Conservation (phyloP, 495 filamentous ascomycete genomes). For the Bombardia bombarda region DNA sequence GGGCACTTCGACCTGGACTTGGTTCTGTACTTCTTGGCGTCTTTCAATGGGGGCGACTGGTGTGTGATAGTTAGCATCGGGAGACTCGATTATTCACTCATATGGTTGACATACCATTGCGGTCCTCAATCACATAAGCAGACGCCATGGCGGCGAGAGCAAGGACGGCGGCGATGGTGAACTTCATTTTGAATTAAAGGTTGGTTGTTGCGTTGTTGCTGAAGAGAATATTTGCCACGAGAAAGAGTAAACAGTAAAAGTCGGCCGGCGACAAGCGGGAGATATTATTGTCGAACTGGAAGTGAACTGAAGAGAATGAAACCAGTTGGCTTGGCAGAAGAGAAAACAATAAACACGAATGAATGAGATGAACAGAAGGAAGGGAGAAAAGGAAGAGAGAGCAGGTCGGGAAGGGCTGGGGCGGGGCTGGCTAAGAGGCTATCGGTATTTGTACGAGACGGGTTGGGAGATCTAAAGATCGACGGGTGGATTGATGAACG, state of each 20-base stretch:
- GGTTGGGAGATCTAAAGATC: too few species aligned
- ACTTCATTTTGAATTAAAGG: slow-evolving; percentile 41
- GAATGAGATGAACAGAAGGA: slow-evolving; percentile 15
- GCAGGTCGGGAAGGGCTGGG: slow-evolving; percentile 8
- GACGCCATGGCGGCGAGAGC: slow-evolving; percentile 39
- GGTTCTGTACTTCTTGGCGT: slow-evolving; percentile 20
- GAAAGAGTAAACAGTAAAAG: too few species aligned
- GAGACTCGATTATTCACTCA: too few species aligned
- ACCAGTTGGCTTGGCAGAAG: too few species aligned
- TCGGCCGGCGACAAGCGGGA: slow-evolving; percentile 24
- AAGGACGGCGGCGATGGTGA: slow-evolving; percentile 35
- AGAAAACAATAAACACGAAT: too few species aligned
- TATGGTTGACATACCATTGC: slow-evolving; percentile 30
- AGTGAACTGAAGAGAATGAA: slow-evolving; percentile 1
- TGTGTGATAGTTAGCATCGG: too few species aligned
- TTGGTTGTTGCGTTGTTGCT: slow-evolving; percentile 7
- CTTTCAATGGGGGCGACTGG: slow-evolving; percentile 12
- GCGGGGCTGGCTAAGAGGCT: slow-evolving; percentile 1
- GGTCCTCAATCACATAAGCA: slow-evolving; percentile 24
- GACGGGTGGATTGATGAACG: too few species aligned
- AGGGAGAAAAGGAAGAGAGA: slow-evolving; percentile 15
- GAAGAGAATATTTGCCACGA: too few species aligned
- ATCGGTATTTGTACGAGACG: slow-evolving; percentile 29
- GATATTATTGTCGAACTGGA: too few species aligned
- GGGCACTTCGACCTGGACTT: slow-evolving; percentile 18